Percentiles rank a stretch among this genome's conserved stretches.
Conservation (phyloP, 306 rosid genomes). For the Luffa acutangula region DNA sequence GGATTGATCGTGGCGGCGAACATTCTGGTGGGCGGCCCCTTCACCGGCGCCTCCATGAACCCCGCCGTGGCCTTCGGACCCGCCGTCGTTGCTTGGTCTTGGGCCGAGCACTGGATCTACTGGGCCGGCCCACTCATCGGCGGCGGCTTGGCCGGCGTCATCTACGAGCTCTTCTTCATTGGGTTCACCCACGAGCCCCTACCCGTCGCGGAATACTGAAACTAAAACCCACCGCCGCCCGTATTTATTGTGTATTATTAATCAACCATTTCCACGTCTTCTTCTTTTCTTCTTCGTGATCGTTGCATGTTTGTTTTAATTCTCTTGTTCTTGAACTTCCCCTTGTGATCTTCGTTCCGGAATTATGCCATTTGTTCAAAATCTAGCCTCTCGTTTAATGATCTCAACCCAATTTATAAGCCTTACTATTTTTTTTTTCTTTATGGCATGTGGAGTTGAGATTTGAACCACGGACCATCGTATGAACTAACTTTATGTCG, state of each 20-base stretch:
- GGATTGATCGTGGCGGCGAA: constrained; percentile 94
- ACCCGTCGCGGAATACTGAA: not conserved
- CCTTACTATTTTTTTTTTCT: too few relatives aligned
- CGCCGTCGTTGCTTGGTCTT: constrained; percentile 68
- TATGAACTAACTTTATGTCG: too few relatives aligned
- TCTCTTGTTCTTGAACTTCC: not conserved
- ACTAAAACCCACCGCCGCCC: not conserved
- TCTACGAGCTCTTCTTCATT: constrained; percentile 59
- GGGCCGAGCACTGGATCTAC: constrained; percentile 74
- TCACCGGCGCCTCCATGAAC: constrained; percentile 87
- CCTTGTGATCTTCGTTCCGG: not conserved
- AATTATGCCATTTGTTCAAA: too few relatives aligned
- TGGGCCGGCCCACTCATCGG: constrained; percentile 91
- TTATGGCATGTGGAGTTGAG: too few relatives aligned
- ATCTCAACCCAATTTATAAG: too few relatives aligned
- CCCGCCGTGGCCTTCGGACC: constrained; percentile 91
- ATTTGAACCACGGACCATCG: too few relatives aligned
- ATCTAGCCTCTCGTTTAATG: too few relatives aligned
- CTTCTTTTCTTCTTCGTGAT: too few relatives aligned
- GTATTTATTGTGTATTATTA: not conserved
- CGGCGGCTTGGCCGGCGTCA: constrained; percentile 54
- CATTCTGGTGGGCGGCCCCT: constrained; percentile 76
- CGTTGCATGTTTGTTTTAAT: not conserved
- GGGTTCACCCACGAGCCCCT: constrained; percentile 47
- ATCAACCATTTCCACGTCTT: not conserved